A percentile compares a stretch with the other conserved stretches of the same genome.
Conservation (phyloP, 495 filamentous ascomycete genomes). For the Trichodelitschia bisporula region DNA sequence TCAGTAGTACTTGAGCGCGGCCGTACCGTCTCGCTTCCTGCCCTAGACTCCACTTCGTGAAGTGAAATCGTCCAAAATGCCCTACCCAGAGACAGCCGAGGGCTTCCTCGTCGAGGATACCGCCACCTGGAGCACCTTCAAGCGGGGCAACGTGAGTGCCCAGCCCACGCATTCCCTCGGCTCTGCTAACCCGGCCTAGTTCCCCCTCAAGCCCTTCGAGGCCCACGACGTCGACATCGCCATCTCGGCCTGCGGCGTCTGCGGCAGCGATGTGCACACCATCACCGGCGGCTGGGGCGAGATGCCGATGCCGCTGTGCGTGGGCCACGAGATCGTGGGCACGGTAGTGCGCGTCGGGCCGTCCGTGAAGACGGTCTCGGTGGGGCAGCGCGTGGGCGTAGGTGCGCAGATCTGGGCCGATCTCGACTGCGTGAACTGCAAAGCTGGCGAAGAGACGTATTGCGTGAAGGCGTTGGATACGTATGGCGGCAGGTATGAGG, state of each 20-base stretch:
- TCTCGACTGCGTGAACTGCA: constrained; percentile 41
- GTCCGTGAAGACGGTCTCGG: constrained; percentile 37
- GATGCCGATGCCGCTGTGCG: constrained; percentile 38
- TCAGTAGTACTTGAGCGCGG: no score
- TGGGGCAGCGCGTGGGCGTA: constrained; percentile 57
- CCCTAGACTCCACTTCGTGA: no score
- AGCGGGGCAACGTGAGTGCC: neutral
- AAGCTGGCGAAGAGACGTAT: constrained; percentile 55
- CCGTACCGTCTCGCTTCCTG: no score
- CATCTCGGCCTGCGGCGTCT: constrained; percentile 54
- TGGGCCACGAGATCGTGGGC: constrained; percentile 56
- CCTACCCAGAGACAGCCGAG: constrained; percentile 51
- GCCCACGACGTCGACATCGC: constrained; percentile 51
- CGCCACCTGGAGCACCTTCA: constrained; percentile 34
- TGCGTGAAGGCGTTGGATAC: constrained; percentile 45
- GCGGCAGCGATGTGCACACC: constrained; percentile 57
- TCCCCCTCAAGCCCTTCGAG: constrained; percentile 55
- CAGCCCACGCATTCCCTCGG: neutral
- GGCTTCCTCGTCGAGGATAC: constrained; percentile 45
- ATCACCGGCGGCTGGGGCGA: constrained; percentile 57
- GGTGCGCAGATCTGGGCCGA: constrained; percentile 56
- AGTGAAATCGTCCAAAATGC: no score
- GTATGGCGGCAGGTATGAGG: constrained; percentile 38
- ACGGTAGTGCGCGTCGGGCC: constrained; percentile 44
- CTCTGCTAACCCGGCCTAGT: constrained; percentile 21